Conservation (phyloP, 2,329 filamentous ascomycete genomes). For the Colletotrichum phormii region DNA sequence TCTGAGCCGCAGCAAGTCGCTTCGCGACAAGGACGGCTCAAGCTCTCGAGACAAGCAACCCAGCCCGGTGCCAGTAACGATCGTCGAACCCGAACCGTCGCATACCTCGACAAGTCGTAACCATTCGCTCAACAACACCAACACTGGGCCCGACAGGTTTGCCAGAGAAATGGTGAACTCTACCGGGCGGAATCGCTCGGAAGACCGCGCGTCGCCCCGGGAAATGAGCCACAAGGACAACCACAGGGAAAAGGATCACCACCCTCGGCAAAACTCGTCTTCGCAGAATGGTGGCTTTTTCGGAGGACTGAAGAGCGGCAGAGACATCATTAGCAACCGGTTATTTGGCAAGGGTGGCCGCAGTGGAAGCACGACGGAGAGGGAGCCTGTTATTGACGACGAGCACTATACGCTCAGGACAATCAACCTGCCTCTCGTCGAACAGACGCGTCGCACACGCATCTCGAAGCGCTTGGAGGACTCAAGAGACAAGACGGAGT, state of each 20-base stretch:
- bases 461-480: conserved; percentile 91
- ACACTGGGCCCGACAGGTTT: conserved; percentile 73
- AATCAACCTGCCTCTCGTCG: conserved; percentile 86
- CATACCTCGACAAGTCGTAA: conserved; percentile 45
- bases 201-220: conserved; percentile 69
- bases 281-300: conserved; percentile 75
- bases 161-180: conserved; percentile 77
- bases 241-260: conserved; percentile 40
- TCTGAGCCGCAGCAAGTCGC: conserved; percentile 63
- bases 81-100: conserved; percentile 51
- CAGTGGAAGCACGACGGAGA: conserved; percentile 77
- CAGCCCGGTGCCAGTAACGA: conserved; percentile 43
- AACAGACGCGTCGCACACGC: conserved; percentile 90
- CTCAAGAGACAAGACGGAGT: conserved; percentile 95
- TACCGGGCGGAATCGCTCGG: conserved; percentile 75
- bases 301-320: conserved; percentile 78
- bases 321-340: conserved; percentile 84
- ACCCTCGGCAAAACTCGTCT: conserved; percentile 60
- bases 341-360: conserved; percentile 83
- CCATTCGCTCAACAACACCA: conserved; percentile 69
- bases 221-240: conserved; percentile 57
- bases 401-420: conserved; percentile 88
- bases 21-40: conserved; percentile 55
- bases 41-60: conserved; percentile 50
- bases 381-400: conserved; percentile 75